Evolutionary conservation across 1,284 basidiomycete species (phyloP).

Genomic region (Thelephora terrestris): DNA sequence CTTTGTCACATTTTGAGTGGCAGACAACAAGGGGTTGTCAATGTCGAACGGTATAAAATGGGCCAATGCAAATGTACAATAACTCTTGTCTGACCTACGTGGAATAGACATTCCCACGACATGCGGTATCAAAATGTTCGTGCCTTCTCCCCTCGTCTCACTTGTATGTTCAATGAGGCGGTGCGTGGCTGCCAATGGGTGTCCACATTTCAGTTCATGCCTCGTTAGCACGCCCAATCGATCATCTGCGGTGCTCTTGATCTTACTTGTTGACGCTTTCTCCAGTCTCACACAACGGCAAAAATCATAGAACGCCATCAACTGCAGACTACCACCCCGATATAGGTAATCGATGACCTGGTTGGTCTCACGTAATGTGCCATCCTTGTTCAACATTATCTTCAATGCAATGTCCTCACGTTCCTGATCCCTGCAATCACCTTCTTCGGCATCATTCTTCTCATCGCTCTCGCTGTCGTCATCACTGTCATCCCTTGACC

Average conservation of each 20-base stretch:
- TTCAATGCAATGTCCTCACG: not conserved
- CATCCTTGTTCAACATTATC: not conserved
- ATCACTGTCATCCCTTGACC: not conserved
- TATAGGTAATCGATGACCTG: constrained; percentile 1
- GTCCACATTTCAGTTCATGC: not conserved
- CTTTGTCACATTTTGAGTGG: not conserved
- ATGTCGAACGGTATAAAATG: constrained; percentile 20
- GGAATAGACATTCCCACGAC: constrained; percentile 20
- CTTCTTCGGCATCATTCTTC: not conserved
- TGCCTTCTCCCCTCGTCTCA: not conserved
- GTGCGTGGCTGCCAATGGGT: not conserved
- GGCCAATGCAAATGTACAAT: constrained; percentile 13
- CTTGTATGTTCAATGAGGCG: not conserved
- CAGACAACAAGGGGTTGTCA: not conserved
- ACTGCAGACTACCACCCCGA: not conserved
- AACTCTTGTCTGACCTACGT: constrained; percentile 3
- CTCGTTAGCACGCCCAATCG: not conserved
- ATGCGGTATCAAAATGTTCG: constrained; percentile 6
- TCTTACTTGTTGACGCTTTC: not conserved
- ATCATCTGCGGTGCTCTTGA: not conserved
- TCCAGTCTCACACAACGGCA: not conserved
- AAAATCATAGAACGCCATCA: not conserved
- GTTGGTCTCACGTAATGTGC: not conserved
- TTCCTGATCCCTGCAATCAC: not conserved
- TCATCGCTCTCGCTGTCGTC: not conserved